phyloP scores from a whole-genome alignment of 2,329 filamentous ascomycete genomes.

The Cordyceps cateniannulata region DNA sequence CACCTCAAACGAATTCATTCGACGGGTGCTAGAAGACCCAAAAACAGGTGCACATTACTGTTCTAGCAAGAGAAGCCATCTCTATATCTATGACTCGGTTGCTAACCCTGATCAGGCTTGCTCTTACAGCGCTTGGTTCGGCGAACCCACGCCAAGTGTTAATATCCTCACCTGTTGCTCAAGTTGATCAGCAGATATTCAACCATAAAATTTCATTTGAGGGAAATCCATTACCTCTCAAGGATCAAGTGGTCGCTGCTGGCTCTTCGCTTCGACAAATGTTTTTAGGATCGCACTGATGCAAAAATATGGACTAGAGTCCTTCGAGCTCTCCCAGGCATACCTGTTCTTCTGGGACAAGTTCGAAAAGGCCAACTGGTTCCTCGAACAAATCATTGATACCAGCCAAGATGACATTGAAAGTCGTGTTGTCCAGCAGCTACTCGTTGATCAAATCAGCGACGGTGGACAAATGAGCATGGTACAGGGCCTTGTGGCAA shows the following conservation, averaged over 20 bases:
- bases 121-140: conserved; percentile 64
- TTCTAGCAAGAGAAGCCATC: too few species aligned
- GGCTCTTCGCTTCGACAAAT: conserved; percentile 89
- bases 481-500: conserved; percentile 77
- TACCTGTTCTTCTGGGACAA: conserved; percentile 95
- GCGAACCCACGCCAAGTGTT: conserved; percentile 62
- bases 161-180: conserved; percentile 53
- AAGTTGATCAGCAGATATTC: conserved; percentile 72
- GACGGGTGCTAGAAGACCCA: conserved; percentile 47
- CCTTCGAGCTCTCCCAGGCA: conserved; percentile 79
- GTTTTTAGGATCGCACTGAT: conserved; percentile 85
- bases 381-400: conserved; percentile 76
- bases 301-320: conserved; percentile 69
- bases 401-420: conserved; percentile 67
- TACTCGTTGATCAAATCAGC: conserved; percentile 61
- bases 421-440: conserved; percentile 62
- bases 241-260: conserved; percentile 74
- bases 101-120: conserved; percentile 47
- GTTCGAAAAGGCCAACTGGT: conserved; percentile 85
- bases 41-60: conserved; percentile 46
- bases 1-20: not conserved
- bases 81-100: not conserved
- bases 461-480: conserved; percentile 93
- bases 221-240: conserved; percentile 83
- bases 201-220: conserved; percentile 78